Evolutionary conservation across 2,329 filamentous ascomycete genomes (phyloP).

Genomic region (Clonostachys solani): DNA sequence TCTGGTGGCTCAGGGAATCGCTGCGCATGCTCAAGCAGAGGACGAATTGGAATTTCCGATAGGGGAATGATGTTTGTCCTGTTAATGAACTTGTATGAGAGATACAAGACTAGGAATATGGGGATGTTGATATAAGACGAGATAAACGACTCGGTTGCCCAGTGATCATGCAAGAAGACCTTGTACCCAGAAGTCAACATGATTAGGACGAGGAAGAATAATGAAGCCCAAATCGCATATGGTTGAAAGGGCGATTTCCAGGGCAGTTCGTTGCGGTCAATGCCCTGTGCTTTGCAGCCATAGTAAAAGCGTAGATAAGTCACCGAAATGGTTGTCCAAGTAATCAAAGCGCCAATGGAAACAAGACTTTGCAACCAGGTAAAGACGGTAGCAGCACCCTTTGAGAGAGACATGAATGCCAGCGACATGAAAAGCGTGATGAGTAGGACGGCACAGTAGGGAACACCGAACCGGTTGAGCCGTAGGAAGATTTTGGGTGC

Average conservation of each 20-base stretch:
- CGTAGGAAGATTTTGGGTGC: slow-evolving; percentile 45
- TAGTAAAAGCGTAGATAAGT: slow-evolving; percentile 43
- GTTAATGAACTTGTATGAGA: slow-evolving; percentile 62
- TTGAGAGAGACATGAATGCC: slow-evolving; percentile 46
- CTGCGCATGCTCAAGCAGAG: too few species aligned
- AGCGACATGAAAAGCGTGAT: slow-evolving; percentile 55
- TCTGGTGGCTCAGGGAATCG: too few species aligned
- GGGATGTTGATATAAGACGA: slow-evolving; percentile 68
- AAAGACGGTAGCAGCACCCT: slow-evolving; percentile 41
- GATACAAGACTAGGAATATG: slow-evolving; percentile 59
- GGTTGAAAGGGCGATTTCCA: slow-evolving; percentile 65
- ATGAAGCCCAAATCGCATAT: slow-evolving; percentile 57
- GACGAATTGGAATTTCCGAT: too few species aligned
- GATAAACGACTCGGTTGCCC: slow-evolving; percentile 48
- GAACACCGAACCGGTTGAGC: slow-evolving; percentile 56
- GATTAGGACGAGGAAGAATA: slow-evolving; percentile 62
- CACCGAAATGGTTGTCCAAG: slow-evolving; percentile 51
- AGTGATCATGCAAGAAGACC: slow-evolving; percentile 58
- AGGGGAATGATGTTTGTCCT: slow-evolving; percentile 44
- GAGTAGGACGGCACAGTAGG: slow-evolving; percentile 51
- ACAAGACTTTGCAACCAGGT: slow-evolving; percentile 52
- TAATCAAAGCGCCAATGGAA: slow-evolving; percentile 54
- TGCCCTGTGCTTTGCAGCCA: slow-evolving; percentile 46
- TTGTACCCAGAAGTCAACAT: slow-evolving; percentile 69
- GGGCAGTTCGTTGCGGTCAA: slow-evolving; percentile 56